A percentile compares a stretch with the other conserved stretches of the same genome.
phyloP scores from a whole-genome alignment of 148 eudicot species.

The Amaranthus hypochondriacus region DNA sequence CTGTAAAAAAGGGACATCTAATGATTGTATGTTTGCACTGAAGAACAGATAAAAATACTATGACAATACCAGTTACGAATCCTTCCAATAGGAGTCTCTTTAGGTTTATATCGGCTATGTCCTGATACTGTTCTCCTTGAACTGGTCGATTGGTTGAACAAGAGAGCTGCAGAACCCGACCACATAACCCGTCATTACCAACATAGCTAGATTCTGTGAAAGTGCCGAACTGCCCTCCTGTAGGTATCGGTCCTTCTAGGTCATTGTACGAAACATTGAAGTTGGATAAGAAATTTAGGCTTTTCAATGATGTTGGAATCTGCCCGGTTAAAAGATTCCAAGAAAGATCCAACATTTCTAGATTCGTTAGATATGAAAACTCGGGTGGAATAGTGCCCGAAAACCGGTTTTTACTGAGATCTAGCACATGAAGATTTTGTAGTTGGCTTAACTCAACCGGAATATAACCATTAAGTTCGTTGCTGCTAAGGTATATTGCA shows the following conservation, averaged over 20 bases:
- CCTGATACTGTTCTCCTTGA: constrained; percentile 11
- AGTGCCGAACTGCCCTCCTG: constrained; percentile 50
- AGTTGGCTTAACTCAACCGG: constrained; percentile 55
- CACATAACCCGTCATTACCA: constrained; percentile 63
- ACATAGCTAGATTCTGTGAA: constrained; percentile 43
- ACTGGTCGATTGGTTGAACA: constrained; percentile 31
- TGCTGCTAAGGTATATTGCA: constrained; percentile 47
- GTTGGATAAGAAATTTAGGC: constrained; percentile 37
- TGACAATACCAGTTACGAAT: constrained; percentile 7
- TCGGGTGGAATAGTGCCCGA: constrained; percentile 58
- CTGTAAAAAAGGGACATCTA: constrained; percentile 2
- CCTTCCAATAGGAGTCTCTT: constrained; percentile 31
- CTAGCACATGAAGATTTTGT: constrained; percentile 47
- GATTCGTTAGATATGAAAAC: constrained; percentile 50
- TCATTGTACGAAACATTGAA: constrained; percentile 59
- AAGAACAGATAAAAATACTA: constrained; percentile 15
- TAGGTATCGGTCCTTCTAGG: constrained; percentile 52
- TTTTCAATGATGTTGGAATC: constrained; percentile 54
- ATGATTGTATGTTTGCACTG: constrained; percentile 6
- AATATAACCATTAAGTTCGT: constrained; percentile 52
- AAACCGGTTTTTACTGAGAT: constrained; percentile 57
- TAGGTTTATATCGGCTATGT: constrained; percentile 23
- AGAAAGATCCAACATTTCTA: constrained; percentile 57
- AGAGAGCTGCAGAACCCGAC: constrained; percentile 37
- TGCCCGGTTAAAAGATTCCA: constrained; percentile 52